A percentile compares a stretch with the other conserved stretches of the same genome.
These are phyloP conservation scores for Volvox reticuliferus DNA, from an alignment of 139 green algal genomes.

Conservation along the genomic window DNA sequence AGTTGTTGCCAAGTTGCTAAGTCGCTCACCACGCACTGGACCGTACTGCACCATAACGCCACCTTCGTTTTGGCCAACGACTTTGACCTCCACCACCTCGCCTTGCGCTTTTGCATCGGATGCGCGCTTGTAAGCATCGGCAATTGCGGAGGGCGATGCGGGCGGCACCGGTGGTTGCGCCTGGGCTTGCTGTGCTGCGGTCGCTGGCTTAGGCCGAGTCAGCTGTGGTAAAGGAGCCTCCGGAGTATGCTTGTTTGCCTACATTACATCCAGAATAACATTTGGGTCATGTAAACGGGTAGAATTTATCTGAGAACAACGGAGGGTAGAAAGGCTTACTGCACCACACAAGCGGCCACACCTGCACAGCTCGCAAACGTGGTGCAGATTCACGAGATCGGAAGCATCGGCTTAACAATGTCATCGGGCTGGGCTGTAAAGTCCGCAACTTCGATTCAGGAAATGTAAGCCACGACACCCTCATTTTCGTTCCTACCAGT, in stretches of 20 bases:
- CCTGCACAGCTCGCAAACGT: not conserved
- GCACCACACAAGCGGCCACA: not conserved
- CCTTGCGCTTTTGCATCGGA: conserved; percentile 29
- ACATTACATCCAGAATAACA: not conserved
- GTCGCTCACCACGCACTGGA: conserved; percentile 3
- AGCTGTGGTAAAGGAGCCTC: conserved; percentile 8
- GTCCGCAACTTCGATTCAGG: not conserved
- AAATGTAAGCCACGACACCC: not conserved
- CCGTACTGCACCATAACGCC: conserved; percentile 44
- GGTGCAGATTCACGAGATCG: not conserved
- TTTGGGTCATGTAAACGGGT: not conserved
- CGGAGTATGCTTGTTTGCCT: not conserved
- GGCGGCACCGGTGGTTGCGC: conserved; percentile 5
- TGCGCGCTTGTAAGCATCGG: conserved; percentile 28
- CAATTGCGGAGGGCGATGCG: not conserved
- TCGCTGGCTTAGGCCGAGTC: conserved; percentile 41
- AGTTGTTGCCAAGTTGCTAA: not conserved
- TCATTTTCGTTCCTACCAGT: not conserved
- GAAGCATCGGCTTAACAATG: not conserved
- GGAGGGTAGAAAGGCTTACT: no score
- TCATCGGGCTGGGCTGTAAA: not conserved
- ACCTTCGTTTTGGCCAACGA: conserved; percentile 36
- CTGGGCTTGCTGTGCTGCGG: conserved; percentile 19
- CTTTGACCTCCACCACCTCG: conserved; percentile 45
- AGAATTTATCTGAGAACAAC: not conserved